Evolutionary conservation across 1,139 yeast genomes (phyloP), one percentile per base, ranked within the genome.

Genomic region (Ogataea hybrid): DNA sequence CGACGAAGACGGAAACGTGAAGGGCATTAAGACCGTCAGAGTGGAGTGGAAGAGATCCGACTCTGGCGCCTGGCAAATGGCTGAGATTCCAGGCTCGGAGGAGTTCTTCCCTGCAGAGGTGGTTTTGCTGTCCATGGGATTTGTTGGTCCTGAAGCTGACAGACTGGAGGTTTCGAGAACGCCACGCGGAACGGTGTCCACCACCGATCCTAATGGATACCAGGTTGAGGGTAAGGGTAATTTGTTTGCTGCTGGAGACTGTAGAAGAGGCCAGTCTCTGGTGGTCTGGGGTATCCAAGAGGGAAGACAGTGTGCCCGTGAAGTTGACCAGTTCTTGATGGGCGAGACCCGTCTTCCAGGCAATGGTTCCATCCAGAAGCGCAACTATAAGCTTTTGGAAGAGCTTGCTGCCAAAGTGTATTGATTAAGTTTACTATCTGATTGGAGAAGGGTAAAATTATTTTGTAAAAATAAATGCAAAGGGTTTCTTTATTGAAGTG

Each of bases 271-370:
- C 25, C 98, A 92, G 72, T 88, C 96, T 4, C 79, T 92, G 64
- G 94, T 92, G 64, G 98, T 92, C 45, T 92, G 98, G 97, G 98
- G 97, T 70, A 92, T 92, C 57, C 97, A 92, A 70, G 98, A 92
- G 70, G 98, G 98, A 56, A 82, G 97, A 71, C 97, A 92, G 68
- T 87, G 96, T 77, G 98, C 98, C 30, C 79, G 96, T 56, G 90
- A 87, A 58, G 94, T 92, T 49, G 98, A 92, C 62, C 67, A 72
- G 56, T 85, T 66, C 64, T 73, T 92, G 65, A 81, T 81, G 81
- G 89, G 92, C 25, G 67, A 77, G 49, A 77, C 96, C 27, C 76
- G 87, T 61, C 76, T 92, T 57, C 97, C 98, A 48, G 96, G 96
- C 35, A 86, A 85, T 59, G 98, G 98, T 42, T 84, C 96, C 30